These are phyloP conservation scores for Fusarium decemcellulare DNA, from an alignment of 2,329 filamentous ascomycete genomes.

Conservation along the genomic window DNA sequence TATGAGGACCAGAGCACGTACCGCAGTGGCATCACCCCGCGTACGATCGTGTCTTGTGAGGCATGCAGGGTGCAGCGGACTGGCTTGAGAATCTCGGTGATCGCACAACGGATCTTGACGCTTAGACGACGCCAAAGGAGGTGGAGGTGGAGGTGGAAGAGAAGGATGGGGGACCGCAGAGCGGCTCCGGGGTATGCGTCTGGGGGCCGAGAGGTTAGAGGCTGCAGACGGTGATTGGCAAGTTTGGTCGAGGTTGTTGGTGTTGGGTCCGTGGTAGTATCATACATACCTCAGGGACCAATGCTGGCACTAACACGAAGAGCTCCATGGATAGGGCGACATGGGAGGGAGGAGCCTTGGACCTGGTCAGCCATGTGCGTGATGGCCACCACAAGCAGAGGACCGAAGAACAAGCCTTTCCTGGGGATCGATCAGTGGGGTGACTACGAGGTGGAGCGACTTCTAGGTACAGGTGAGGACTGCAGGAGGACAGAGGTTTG, in stretches of 20 bases:
- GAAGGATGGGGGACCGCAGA: slow-evolving; percentile 29
- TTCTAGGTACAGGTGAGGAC: background rate
- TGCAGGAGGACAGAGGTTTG: slow-evolving; percentile 4
- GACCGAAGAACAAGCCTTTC: slow-evolving; percentile 3
- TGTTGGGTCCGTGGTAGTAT: background rate
- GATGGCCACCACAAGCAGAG: slow-evolving; percentile 1
- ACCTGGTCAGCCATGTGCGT: slow-evolving; percentile 17
- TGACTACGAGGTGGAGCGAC: slow-evolving; percentile 21
- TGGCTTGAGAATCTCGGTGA: slow-evolving; percentile 8
- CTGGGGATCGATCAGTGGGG: background rate
- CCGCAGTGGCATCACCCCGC: slow-evolving; percentile 37
- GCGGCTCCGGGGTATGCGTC: slow-evolving; percentile 40
- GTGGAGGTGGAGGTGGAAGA: slow-evolving; percentile 13
- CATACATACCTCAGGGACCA: slow-evolving; percentile 4
- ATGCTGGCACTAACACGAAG: slow-evolving; percentile 13
- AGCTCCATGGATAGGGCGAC: slow-evolving; percentile 8
- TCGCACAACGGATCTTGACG: slow-evolving; percentile 23
- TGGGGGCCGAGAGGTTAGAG: background rate
- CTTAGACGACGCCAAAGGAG: background rate
- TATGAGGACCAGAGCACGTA: slow-evolving; percentile 27
- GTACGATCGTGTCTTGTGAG: slow-evolving; percentile 30
- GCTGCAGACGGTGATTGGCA: background rate
- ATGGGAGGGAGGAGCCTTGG: slow-evolving; percentile 15
- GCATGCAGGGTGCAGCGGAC: slow-evolving; percentile 27
- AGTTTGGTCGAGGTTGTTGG: slow-evolving; percentile 9